Evolutionary conservation across 2,329 filamentous ascomycete species (phyloP), one percentile per base, ranked within the genome.

Genomic region (Colletotrichum spinosum): DNA sequence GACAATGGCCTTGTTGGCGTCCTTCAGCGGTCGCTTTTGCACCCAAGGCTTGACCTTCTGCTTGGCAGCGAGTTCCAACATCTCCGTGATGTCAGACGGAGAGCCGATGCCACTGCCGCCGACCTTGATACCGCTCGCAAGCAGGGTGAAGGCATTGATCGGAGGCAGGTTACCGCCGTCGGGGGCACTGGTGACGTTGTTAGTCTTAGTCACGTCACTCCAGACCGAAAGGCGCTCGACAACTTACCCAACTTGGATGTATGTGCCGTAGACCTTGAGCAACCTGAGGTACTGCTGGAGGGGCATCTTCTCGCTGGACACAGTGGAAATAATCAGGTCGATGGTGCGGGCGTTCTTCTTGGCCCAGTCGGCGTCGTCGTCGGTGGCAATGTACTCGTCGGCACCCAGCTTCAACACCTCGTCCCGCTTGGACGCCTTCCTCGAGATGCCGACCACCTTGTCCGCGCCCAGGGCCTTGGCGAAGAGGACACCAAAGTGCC

Each of bases 401-500:
- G 86, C 87, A 15, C 87, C 88, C 74, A 90, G 80, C 55, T 81
- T 80, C 48, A 82, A 71, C 0, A 85, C 86, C 69, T 90, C 87
- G 0, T 80, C 79, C 52, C 78, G 79, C 79, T 90, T 90, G 52
- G 72, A 74, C 2, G 75, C 76, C n/a, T 77, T 81, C 37, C 87
- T 81, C 8, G 85, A 88, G 71, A 89, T 89, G 3, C 83, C 87
- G 2, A 88, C 82, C 7, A 90, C 84, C 51, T 83, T 81, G 51
- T 90, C 86, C 11, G 85, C 86, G 7, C 85, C 87, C 6, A 93
- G 75, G 1, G 90, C 90, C 75, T 88, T 89, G 1, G 91, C 90
- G 69, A 88, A 91, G 34, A 91, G 76, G 6, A 93, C 77, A 2
- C 87, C 90, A 69, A 92, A 88, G 76, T 93, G 90, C 0, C 90